Evolutionary conservation across 495 filamentous ascomycete species (phyloP), one percentile per base, ranked within the genome.

Genomic region (Hypoxylon lienhwacheense): DNA sequence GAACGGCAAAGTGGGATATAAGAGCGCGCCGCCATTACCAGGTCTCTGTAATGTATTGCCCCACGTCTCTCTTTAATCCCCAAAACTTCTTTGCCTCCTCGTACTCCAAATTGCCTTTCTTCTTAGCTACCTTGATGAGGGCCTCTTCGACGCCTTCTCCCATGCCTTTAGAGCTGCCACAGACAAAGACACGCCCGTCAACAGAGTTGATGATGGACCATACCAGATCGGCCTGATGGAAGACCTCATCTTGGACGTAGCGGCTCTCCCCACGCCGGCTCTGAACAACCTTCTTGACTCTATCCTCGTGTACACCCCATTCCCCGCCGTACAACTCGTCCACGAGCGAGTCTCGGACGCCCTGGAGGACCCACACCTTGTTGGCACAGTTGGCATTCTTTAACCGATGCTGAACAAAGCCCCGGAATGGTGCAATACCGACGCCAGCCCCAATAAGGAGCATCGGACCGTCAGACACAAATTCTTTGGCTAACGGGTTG

Each of bases 351-450:
- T 98, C 93, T 2, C 93, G 87, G 21, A 97, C 81, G n/a, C 93
- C 93, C 71, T 98, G 93, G 32, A 98, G 82, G 39, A 98, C 92
- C 93, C 93, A 98, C 60, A 97, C 93, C 73, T 98, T 98, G 75
- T 97, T 98, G 37, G 90, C 91, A 68, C 93, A 97, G 72, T 95
- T 98, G 51, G 95, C 93, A 41, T 89, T 96, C 77, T 89, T 88
- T 44, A 98, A 80, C 8, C 93, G 85, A 47, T 92, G 88, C 72
- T 97, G 89, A 19, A 98, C 95, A 67, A 98, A 98, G 19, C 93
- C 93, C 25, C 93, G 83, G 80, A 98, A 98, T 1, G 93, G 93
- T 14, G 93, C 93, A 69, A 98, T 89, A 49, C 93, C 93, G 15
- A 98, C 93, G 29, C 93, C 93, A 4, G 93, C 95, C 31, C 93